Conservation (phyloP, 139 green algal genomes). For the Auxenochlorella pyrenoidosa region DNA sequence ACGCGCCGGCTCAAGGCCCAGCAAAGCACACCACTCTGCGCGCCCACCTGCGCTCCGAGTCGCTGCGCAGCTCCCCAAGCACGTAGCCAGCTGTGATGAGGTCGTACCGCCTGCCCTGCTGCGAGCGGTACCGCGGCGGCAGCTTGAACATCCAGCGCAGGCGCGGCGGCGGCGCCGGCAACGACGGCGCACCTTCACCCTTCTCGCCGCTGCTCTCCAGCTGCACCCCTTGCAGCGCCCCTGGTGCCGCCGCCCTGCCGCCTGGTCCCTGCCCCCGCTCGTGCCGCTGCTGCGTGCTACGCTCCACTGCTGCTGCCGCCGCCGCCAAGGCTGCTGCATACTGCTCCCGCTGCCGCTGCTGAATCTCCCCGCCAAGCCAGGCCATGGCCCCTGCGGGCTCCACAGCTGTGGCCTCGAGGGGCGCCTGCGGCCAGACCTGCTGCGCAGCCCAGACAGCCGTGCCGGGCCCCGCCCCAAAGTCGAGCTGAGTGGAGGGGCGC, state of each 20-base stretch:
- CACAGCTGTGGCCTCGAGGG: constrained; percentile 57
- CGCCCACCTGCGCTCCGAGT: constrained; percentile 37
- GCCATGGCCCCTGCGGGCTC: constrained; percentile 71
- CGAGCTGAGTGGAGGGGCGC: constrained; percentile 63
- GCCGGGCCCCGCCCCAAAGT: constrained; percentile 80
- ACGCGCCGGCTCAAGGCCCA: neutral
- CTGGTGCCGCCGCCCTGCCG: neutral
- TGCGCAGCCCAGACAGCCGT: constrained; percentile 79
- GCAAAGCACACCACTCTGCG: neutral
- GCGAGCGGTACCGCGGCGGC: neutral
- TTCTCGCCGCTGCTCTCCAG: neutral
- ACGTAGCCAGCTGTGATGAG: constrained; percentile 75
- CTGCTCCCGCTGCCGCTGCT: constrained; percentile 9
- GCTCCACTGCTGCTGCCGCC: constrained; percentile 1
- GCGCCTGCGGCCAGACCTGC: constrained; percentile 48
- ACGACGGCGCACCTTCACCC: neutral
- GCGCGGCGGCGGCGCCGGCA: constrained; percentile 13
- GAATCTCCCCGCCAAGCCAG: constrained; percentile 48
- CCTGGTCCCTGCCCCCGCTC: neutral
- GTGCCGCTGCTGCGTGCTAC: neutral
- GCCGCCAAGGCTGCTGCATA: neutral
- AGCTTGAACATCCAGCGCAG: constrained; percentile 37
- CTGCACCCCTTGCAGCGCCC: neutral
- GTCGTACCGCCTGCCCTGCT: constrained; percentile 51
- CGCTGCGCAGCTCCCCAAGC: constrained; percentile 59